These are phyloP conservation scores for Trichomonascus vanleenenianus DNA, from an alignment of 805 yeast species.

Conservation along the genomic window DNA sequence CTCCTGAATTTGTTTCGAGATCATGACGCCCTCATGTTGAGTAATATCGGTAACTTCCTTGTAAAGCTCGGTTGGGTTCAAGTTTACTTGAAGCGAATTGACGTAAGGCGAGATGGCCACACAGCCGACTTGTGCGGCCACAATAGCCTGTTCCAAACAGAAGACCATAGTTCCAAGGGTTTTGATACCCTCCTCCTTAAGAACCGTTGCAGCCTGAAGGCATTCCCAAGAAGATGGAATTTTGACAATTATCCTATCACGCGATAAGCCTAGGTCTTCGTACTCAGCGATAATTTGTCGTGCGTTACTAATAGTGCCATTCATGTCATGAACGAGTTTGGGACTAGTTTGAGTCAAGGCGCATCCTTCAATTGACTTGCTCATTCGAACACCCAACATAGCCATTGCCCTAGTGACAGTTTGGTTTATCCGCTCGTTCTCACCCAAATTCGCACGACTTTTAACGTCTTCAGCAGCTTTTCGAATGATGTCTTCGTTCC, in stretches of 20 bases:
- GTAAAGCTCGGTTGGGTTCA: conserved; percentile 4
- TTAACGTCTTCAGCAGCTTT: conserved; percentile 4
- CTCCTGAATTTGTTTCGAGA: conserved; percentile 27
- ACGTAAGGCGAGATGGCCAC: conserved; percentile 32
- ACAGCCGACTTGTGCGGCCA: conserved; percentile 33
- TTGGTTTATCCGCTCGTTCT: not conserved
- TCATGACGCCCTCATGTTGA: conserved; percentile 25
- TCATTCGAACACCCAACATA: conserved; percentile 31
- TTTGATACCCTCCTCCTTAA: conserved; percentile 23
- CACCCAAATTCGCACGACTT: not conserved
- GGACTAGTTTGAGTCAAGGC: conserved; percentile 36
- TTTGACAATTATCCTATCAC: conserved; percentile 29
- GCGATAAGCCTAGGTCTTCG: conserved; percentile 28
- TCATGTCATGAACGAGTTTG: conserved; percentile 21
- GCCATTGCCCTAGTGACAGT: conserved; percentile 26
- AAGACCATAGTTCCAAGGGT: conserved; percentile 33
- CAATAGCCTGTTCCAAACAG: conserved; percentile 30
- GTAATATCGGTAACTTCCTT: conserved; percentile 19
- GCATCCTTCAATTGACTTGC: conserved; percentile 34
- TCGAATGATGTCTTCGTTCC: not conserved
- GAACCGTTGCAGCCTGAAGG: conserved; percentile 27
- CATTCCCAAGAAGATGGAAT: conserved; percentile 31
- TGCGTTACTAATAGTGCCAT: conserved; percentile 24
- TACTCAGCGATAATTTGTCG: conserved; percentile 26
- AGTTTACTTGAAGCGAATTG: conserved; percentile 24